phyloP scores from a whole-genome alignment of 2,329 filamentous ascomycete species.

The Nemania sp. region DNA sequence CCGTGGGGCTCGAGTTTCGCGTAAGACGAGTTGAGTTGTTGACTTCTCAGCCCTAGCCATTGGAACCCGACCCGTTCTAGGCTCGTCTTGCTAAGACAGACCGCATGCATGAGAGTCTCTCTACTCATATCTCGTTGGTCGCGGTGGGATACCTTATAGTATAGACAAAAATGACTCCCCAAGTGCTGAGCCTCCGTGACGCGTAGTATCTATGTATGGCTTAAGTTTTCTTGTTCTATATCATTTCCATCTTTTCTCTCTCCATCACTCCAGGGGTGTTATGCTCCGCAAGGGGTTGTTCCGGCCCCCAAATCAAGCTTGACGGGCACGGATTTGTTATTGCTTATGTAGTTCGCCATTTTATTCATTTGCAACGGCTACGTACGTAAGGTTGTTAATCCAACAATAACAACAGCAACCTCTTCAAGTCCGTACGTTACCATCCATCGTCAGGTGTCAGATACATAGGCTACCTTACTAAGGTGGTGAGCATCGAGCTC shows the following conservation, averaged over 20 bases:
- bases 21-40: not conserved
- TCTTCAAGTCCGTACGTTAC: not conserved
- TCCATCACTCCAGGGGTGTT: not conserved
- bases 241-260: no score
- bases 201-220: not conserved
- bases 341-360: not conserved
- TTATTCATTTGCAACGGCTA: not conserved
- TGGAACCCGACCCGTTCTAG: not conserved
- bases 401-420: not conserved
- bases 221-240: no score
- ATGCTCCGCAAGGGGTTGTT: not conserved
- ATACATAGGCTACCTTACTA: not conserved
- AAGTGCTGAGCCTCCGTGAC: not conserved
- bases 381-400: not conserved
- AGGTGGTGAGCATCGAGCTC: not conserved
- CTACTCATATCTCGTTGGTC: conserved; percentile 9
- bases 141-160: not conserved
- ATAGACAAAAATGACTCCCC: not conserved
- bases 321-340: not conserved
- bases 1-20: not conserved
- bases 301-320: not conserved
- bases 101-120: not conserved
- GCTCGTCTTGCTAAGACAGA: not conserved
- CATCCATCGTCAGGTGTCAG: not conserved
- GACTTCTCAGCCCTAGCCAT: not conserved